These are phyloP conservation scores for Fusarium chuoi DNA, from an alignment of 2,329 filamentous ascomycete genomes.

Conservation along the genomic window DNA sequence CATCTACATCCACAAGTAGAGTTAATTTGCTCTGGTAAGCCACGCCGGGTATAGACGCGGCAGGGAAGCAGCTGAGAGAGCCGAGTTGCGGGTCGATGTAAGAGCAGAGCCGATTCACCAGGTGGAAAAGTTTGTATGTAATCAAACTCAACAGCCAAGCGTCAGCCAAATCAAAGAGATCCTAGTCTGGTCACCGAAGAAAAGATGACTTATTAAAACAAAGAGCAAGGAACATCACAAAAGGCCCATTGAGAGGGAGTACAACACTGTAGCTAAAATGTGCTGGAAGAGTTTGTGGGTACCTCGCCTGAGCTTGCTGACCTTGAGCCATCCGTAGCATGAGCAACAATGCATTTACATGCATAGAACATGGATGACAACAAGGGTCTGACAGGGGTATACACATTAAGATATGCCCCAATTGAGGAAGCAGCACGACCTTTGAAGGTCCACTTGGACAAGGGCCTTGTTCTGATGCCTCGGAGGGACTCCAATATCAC, in stretches of 20 bases:
- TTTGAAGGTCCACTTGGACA: constrained; percentile 21
- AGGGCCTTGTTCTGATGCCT: constrained; percentile 24
- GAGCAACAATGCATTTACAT: constrained; percentile 41
- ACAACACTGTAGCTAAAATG: constrained; percentile 38
- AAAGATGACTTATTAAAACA: constrained; percentile 17
- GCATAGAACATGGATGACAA: constrained; percentile 30
- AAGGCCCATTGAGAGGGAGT: constrained; percentile 24
- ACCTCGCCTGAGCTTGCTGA: constrained; percentile 30
- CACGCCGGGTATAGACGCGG: constrained; percentile 22
- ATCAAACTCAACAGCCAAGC: constrained; percentile 28
- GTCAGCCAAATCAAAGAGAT: constrained; percentile 17
- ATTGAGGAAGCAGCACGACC: constrained; percentile 39
- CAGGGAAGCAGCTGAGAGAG: constrained; percentile 19
- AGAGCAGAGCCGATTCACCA: constrained; percentile 16
- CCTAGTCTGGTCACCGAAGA: not conserved
- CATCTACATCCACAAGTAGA: constrained; percentile 22
- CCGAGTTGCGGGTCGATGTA: constrained; percentile 8
- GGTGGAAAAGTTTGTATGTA: constrained; percentile 4
- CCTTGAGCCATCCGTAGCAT: constrained; percentile 22
- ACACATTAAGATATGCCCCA: constrained; percentile 26
- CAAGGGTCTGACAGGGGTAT: constrained; percentile 30
- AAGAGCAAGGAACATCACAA: constrained; percentile 25
- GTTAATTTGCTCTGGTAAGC: constrained; percentile 29
- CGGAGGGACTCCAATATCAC: constrained; percentile 10
- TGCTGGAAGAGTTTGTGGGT: constrained; percentile 31